Evolutionary conservation across 176 grass and related monocot species (phyloP).

Genomic region (Zoysia pacifica): DNA sequence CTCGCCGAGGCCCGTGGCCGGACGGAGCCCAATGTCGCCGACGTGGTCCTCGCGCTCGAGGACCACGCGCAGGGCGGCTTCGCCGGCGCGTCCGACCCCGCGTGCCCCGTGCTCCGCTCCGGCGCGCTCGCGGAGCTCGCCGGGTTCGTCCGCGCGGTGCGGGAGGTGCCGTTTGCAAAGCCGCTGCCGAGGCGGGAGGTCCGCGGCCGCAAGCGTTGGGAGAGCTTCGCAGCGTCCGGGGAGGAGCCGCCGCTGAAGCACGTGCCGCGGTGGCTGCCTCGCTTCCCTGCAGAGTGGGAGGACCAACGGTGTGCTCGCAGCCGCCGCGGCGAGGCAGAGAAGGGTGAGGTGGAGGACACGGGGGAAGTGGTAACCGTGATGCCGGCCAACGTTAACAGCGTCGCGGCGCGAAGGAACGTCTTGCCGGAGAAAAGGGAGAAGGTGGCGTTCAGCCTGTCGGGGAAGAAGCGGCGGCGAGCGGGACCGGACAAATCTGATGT

Average conservation of each 20-base stretch:
- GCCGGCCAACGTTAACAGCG: slow-evolving; percentile 9
- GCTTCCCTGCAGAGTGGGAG: slow-evolving; percentile 52
- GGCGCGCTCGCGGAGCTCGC: slow-evolving; percentile 48
- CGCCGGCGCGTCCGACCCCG: slow-evolving; percentile 45
- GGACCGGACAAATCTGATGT: neutral
- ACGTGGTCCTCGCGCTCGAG: slow-evolving; percentile 57
- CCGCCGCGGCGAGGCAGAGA: neutral
- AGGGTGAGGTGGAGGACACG: slow-evolving; percentile 1
- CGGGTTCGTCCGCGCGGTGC: slow-evolving; percentile 37
- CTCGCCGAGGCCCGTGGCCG: slow-evolving; percentile 48
- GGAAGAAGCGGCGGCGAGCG: neutral
- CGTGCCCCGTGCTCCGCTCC: slow-evolving; percentile 45
- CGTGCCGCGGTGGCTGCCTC: slow-evolving; percentile 63
- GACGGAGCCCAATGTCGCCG: slow-evolving; percentile 57
- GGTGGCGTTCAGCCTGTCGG: slow-evolving; percentile 43
- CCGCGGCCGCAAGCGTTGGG: neutral
- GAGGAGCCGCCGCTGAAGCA: slow-evolving; percentile 46
- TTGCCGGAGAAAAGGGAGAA: slow-evolving; percentile 54
- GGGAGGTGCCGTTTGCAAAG: slow-evolving; percentile 64
- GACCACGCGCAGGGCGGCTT: slow-evolving; percentile 41
- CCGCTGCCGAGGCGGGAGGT: slow-evolving; percentile 19
- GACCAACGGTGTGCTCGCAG: neutral
- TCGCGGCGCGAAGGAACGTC: neutral
- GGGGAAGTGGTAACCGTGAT: neutral
- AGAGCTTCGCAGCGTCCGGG: slow-evolving; percentile 52